Evolutionary conservation across 208 protist species (phyloP), one percentile per base, ranked within the genome.

Genomic region (Wallacemonas sp.): DNA sequence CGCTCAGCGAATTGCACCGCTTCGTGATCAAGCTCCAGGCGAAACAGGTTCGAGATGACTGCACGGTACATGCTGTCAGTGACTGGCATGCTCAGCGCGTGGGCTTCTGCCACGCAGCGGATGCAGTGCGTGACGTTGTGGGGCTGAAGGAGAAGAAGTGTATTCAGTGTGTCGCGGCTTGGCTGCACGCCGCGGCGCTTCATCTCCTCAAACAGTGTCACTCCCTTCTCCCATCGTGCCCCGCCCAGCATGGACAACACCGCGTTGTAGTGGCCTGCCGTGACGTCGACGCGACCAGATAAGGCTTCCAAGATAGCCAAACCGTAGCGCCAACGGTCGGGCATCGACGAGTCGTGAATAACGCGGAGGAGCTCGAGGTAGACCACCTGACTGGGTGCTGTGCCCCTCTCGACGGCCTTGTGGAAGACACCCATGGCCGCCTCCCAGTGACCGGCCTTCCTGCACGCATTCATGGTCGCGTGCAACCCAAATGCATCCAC

Each of bases 241-340:
- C 81, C 81, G 2, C 78, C 72, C 71, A 96, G 72, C 38, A 85
- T 89, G 21, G 77, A 50, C 12, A 96, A 63, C 10, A 82, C 81
- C 12, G 90, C 80, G 69, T 96, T 96, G 71, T 87, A 96, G 64
- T 89, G 83, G 15, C 90, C 90, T 17, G 87, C 90, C 1, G 87
- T 96, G 30, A 87, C 45, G 33, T 93, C 87, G 9, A 85, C 60
- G 26, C 73, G 81, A 6, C 76, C 82, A 27, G 82, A 57, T 36
- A 93, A 67, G 5, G 81, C 84, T 4, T 71, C 38, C 30, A 92
- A 63, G 24, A 92, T 76, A 3, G 76, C 62, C 10, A 92, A 61
- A 21, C 72, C 74, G 60, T 89, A 88, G 50, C 66, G 59, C 84
- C 84, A 89, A 33, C 76, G 70, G 8, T 67, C 61, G 5, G 54